phyloP scores from a whole-genome alignment of 805 yeast species.

The Zygosaccharomyces pseudorouxii region DNA sequence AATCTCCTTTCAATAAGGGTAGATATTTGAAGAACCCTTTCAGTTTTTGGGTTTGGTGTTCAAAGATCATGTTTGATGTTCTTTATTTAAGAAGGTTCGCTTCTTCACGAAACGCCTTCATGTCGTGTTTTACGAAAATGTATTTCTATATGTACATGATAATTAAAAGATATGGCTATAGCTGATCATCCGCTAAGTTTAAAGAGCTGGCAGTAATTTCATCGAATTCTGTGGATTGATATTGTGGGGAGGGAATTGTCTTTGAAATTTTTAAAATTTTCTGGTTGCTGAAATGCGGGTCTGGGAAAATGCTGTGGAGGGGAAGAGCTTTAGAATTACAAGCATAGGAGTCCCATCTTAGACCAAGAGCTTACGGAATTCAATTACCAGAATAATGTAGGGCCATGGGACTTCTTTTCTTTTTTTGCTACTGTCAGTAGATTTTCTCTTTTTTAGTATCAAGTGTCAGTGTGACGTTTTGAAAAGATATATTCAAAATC shows the following conservation, averaged over 20 bases:
- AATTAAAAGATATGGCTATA: not conserved
- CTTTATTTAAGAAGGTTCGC: not conserved
- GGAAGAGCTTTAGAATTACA: no score
- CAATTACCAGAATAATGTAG: no score
- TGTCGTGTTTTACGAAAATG: not conserved
- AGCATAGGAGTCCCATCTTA: no score
- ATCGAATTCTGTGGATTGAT: not conserved
- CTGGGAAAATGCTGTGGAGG: not conserved
- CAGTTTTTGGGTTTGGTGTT: constrained; percentile 2
- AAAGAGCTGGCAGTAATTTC: not conserved
- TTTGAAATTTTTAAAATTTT: not conserved
- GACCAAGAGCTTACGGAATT: no score
- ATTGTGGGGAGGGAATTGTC: not conserved
- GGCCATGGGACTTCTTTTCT: no score
- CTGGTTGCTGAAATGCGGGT: not conserved
- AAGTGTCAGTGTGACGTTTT: not conserved
- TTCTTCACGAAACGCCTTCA: constrained; percentile 4
- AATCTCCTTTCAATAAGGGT: not conserved
- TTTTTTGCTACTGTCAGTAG: not conserved
- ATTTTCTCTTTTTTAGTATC: not conserved
- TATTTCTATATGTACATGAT: not conserved
- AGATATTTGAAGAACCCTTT: not conserved
- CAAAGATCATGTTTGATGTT: constrained; percentile 3
- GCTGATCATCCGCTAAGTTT: not conserved
- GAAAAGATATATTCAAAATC: not conserved